Evolutionary conservation across 345 rosid species (phyloP).

Genomic region (Citrus mangshanensis): DNA sequence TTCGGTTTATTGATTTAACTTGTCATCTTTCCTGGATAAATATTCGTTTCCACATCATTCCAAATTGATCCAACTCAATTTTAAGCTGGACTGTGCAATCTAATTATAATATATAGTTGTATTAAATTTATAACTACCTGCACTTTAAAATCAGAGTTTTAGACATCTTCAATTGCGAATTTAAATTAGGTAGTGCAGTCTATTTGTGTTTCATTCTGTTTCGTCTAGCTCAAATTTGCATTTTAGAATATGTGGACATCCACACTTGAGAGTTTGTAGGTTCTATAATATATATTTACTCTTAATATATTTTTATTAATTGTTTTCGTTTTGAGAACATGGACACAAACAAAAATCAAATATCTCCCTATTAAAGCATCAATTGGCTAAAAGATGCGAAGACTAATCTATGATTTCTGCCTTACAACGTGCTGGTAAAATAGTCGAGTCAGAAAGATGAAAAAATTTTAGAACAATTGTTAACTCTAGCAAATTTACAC

Average conservation of each 20-base stretch:
- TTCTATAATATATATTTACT: too few species aligned
- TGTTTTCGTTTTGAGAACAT: too few species aligned
- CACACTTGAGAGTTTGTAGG: too few species aligned
- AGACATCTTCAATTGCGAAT: too few species aligned
- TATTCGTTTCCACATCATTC: neutral
- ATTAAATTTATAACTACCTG: too few species aligned
- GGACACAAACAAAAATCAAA: too few species aligned
- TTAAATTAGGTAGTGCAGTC: neutral
- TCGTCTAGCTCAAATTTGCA: too few species aligned
- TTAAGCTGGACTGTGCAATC: neutral
- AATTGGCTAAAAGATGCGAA: too few species aligned
- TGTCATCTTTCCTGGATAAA: neutral
- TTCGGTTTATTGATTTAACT: neutral
- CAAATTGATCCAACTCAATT: neutral
- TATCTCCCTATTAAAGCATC: too few species aligned
- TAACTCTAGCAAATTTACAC: neutral
- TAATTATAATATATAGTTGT: too few species aligned
- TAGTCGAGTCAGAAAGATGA: neutral
- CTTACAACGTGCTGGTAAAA: neutral
- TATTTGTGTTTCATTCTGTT: neutral
- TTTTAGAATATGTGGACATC: accelerated
- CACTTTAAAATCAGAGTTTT: too few species aligned
- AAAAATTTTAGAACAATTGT: neutral
- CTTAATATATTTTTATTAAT: too few species aligned
- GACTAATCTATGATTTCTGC: neutral